Conservation (phyloP, 176 grass and related monocot genomes). For the Cenchrus purpureus region DNA sequence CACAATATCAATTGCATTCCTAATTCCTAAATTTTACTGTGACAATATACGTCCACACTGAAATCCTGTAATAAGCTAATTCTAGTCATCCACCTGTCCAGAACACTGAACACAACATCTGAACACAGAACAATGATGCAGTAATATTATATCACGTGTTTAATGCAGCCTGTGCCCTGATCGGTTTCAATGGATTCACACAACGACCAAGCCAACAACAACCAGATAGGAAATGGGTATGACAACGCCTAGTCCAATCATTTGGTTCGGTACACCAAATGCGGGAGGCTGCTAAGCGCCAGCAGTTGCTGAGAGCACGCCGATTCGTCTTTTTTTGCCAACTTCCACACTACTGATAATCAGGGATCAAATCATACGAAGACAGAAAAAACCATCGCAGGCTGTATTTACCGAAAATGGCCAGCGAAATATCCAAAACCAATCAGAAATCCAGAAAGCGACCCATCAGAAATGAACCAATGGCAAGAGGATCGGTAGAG, state of each 20-base stretch:
- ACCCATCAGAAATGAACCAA: conserved; percentile 2
- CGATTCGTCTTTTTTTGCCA: conserved; percentile 26
- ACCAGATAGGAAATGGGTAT: conserved; percentile 12
- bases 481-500: not conserved
- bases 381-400: conserved; percentile 1
- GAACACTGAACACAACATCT: not conserved
- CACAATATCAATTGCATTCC: not conserved
- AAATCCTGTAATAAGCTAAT: not conserved
- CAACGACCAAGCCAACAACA: conserved; percentile 23
- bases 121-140: not conserved
- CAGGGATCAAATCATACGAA: not conserved
- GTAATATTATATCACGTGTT: not conserved
- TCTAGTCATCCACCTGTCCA: not conserved
- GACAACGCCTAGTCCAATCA: conserved; percentile 38
- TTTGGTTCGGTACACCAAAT: conserved; percentile 58
- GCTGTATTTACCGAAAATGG: not conserved
- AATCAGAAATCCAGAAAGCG: conserved; percentile 14
- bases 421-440: not conserved
- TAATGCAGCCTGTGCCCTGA: not conserved
- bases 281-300: conserved; percentile 11
- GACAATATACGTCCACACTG: not conserved
- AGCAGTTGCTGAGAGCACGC: conserved; percentile 36
- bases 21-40: not conserved
- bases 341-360: not conserved
- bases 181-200: conserved; percentile 21